Base-by-base conservation (phyloP, 495 filamentous ascomycete species). In the Cercophora newfieldiana region DNA sequence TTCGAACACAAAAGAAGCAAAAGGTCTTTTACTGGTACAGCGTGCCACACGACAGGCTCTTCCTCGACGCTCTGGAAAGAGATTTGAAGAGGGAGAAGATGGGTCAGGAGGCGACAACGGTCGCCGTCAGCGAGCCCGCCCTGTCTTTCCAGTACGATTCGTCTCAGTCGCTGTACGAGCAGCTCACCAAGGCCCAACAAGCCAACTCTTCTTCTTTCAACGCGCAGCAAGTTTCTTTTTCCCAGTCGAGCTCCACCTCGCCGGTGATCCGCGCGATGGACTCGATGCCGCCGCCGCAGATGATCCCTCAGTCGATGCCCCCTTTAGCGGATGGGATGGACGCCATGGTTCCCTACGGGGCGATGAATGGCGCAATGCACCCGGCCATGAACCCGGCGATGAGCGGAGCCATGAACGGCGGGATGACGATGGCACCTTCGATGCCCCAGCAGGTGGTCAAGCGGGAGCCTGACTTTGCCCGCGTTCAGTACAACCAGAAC, bases 21-120 rank as follows among this genome's bases (percentile, higher is more conserved):
- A 99, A 99, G 83, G 95, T 99, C 69, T 99, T 99, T 72, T 99
- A 97, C 80, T 99, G 95, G 95, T 99, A 99, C 78, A 97, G 94
- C 80, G 95, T 99, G 61, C 95, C 95, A 7, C 95, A 99, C 77
- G 95, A 99, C 81, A 88, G 95, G 33, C 88, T 99, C 47, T 99
- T 99, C 80, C 88, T 98, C 62, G 95, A 99, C 83, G 95, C 95
- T 51, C 83, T 99, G 75, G 95, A 99, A 82, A 89, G 95, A 64
- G 95, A 99, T 74, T 78, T 99, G 75, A 99, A 99, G 87, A 87
- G 95, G 72, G 95, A 99, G 81, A 99, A 99, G 86, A 97, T 97
- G 94, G 89, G 90, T 67, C 95, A 99, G 81, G 95, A 99, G 77
- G 91, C 95, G 50, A 99, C 95, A 22, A 99, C 95, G 18, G 87